A percentile compares a stretch with the other conserved stretches of the same genome.
Conservation (phyloP, 2,329 filamentous ascomycete genomes). For the Coniochaeta hoffmannii region DNA sequence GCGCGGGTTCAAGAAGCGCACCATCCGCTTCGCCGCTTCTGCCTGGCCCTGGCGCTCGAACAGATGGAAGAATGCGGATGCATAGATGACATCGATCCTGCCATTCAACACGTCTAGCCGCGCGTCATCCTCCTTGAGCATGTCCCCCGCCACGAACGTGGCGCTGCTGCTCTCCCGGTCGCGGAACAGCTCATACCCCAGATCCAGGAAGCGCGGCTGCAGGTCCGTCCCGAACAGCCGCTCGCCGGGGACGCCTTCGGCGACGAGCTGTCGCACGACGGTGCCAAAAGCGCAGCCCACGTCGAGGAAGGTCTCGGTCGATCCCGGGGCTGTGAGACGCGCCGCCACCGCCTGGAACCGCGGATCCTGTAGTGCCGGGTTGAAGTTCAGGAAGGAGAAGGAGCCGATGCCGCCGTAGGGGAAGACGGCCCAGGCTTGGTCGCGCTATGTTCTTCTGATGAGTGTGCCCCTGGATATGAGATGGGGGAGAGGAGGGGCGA, state of each 20-base stretch:
- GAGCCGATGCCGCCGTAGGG: conserved; percentile 28
- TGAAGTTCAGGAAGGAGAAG: conserved; percentile 28
- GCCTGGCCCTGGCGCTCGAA: conserved; percentile 18
- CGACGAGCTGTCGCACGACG: conserved; percentile 31
- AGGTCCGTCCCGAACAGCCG: conserved; percentile 31
- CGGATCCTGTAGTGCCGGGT: conserved; percentile 18
- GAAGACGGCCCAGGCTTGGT: conserved; percentile 26
- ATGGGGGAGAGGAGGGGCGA: conserved; percentile 4
- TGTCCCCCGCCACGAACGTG: conserved; percentile 14
- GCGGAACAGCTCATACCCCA: conserved; percentile 24
- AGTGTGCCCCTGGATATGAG: conserved; percentile 1
- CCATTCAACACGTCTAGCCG: conserved; percentile 11
- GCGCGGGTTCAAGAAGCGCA: conserved; percentile 13
- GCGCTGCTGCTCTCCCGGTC: conserved; percentile 15
- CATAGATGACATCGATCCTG: conserved; percentile 17
- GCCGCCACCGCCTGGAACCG: conserved; percentile 13
- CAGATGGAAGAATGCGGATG: conserved; percentile 21
- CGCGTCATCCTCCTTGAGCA: conserved; percentile 13
- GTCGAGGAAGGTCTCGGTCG: conserved; percentile 25
- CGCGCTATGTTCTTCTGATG: conserved; percentile 16
- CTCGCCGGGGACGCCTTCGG: conserved; percentile 26
- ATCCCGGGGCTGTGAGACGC: conserved; percentile 13
- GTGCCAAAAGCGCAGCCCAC: conserved; percentile 35
- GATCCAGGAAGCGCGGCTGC: conserved; percentile 19
- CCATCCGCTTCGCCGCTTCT: conserved; percentile 14